Evolutionary conservation across 163 green algal genomes (phyloP), one percentile per base, ranked within the genome.

Genomic region (Scenedesmus sp.): DNA sequence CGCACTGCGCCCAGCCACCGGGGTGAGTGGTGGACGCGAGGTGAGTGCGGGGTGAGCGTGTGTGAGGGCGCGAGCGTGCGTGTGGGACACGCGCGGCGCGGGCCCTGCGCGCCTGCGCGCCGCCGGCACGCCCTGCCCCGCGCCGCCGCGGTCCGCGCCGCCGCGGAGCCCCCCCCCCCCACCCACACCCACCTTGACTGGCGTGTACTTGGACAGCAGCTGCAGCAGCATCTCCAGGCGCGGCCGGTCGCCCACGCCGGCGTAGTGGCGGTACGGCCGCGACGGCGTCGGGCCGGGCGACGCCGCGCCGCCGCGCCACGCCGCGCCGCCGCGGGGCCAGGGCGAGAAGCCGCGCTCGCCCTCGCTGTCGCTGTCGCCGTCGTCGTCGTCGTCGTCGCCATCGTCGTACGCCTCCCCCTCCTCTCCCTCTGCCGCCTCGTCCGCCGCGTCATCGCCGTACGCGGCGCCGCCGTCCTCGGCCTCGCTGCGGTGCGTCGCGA

Each of bases 191-290:
- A 79, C 77, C 51, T 70, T 77, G 47, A 85, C 54, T 18, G 67
- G 51, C 3, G 73, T 75, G 58, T 83, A 78, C 77, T 92, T 92
- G 50, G 33, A 69, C 18, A 92, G 78, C 24, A 92, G 70, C 36
- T 86, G 83, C 42, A 90, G 78, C 44, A 92, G 75, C 63, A 92
- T 60, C 44, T 82, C 36, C 63, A 92, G 60, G 36, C 87, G 80
- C 24, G 75, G 60, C 45, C 56, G 58, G 72, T 82, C 67, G 11
- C 26, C 22, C 4, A 80, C 10, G 17, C 73, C 73, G 0, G 63
- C 47, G 24, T 36, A 63, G 33, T 45, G 15, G 17, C 73, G 73
- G 3, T 29, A 54, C 44, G 57, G 34, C 31, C 60, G 73, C 7
- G 67, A 50, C 22, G 64, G 67, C 28, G n/a, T 65, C 58, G 20